A percentile compares a stretch with the other conserved stretches of the same genome.
These are phyloP conservation scores for Ophiostoma ips DNA, from an alignment of 2,329 filamentous ascomycete species.

Conservation along the genomic window DNA sequence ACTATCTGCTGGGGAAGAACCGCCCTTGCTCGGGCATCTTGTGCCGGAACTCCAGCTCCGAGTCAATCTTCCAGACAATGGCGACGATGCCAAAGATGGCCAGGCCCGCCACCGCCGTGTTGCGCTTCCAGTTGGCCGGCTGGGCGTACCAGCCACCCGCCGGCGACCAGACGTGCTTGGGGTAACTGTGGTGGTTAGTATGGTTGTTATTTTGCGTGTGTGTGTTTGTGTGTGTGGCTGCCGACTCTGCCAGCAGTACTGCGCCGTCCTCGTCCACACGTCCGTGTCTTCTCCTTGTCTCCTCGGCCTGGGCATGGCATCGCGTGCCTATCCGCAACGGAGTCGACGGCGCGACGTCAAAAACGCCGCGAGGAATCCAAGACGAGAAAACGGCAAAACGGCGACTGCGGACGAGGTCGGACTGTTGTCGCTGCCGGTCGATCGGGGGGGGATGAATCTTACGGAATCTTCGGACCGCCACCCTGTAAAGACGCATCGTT, in stretches of 20 bases:
- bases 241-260: no score
- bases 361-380: no score
- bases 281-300: no score
- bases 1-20: conserved; percentile 83
- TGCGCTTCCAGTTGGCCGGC: conserved; percentile 86
- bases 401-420: no score
- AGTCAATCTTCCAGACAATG: conserved; percentile 56
- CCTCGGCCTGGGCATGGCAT: no score
- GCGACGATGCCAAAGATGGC: conserved; percentile 46
- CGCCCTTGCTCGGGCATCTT: conserved; percentile 65
- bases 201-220: no score
- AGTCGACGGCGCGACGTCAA: no score
- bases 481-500: conserved; percentile 33
- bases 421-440: no score
- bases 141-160: conserved; percentile 95
- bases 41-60: conserved; percentile 57
- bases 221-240: no score
- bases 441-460: conserved; percentile 22
- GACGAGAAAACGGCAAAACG: no score
- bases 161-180: conserved; percentile 99
- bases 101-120: conserved; percentile 43
- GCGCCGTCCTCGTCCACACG: no score
- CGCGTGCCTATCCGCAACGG: no score
- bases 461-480: conserved; percentile 57
- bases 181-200: conserved; percentile 47